These are phyloP conservation scores for Fusarium sp. DNA, from an alignment of 2,329 filamentous ascomycete genomes.

Conservation along the genomic window DNA sequence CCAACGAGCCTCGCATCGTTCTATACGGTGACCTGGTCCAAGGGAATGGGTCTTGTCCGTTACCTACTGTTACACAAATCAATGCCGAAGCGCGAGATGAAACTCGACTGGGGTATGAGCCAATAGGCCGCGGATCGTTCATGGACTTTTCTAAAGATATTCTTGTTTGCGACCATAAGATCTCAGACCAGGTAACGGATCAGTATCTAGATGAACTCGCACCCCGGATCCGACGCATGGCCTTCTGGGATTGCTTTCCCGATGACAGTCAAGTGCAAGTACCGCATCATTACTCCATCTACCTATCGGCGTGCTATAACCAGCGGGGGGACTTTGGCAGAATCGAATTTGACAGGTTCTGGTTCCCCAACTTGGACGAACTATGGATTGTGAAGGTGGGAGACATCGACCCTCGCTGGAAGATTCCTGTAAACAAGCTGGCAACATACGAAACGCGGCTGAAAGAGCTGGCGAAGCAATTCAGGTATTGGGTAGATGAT, in stretches of 20 bases:
- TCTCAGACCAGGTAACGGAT: constrained; percentile 49
- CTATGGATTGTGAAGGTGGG: constrained; percentile 56
- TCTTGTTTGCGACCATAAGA: constrained; percentile 52
- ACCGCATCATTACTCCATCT: constrained; percentile 50
- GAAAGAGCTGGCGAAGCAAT: constrained; percentile 51
- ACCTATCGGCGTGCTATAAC: constrained; percentile 50
- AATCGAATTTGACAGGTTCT: constrained; percentile 53
- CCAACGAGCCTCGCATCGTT: constrained; percentile 52
- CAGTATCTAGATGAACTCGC: constrained; percentile 50
- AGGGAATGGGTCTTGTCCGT: constrained; percentile 46
- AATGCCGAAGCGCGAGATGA: constrained; percentile 51
- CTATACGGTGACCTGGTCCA: constrained; percentile 52
- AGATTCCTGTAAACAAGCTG: constrained; percentile 48
- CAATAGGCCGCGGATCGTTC: constrained; percentile 51
- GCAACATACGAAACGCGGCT: constrained; percentile 47
- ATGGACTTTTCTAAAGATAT: constrained; percentile 53
- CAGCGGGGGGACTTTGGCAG: constrained; percentile 46
- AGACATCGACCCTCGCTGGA: constrained; percentile 52
- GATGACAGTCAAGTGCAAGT: constrained; percentile 52
- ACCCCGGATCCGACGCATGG: constrained; percentile 49
- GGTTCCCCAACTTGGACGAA: constrained; percentile 54
- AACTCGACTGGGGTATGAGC: constrained; percentile 51
- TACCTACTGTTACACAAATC: constrained; percentile 52
- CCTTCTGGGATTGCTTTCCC: constrained; percentile 55
- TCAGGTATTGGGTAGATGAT: constrained; percentile 54